phyloP scores from a whole-genome alignment of 2,329 filamentous ascomycete species.

The Monilinia fructigena region DNA sequence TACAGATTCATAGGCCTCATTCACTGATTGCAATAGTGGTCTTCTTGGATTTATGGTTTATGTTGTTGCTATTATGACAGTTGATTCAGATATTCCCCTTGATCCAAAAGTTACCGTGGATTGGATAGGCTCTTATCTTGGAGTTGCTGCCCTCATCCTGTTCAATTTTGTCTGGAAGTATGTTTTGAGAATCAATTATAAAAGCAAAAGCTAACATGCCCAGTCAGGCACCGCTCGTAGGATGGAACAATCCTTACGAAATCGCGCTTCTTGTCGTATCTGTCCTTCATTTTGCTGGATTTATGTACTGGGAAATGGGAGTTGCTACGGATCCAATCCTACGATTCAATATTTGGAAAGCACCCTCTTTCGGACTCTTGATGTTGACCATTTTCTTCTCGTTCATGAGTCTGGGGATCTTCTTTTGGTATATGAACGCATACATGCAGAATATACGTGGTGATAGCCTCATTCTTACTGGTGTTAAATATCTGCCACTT shows the following conservation, averaged over 20 bases:
- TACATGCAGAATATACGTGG: slow-evolving; percentile 46
- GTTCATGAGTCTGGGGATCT: slow-evolving; percentile 42
- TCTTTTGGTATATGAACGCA: slow-evolving; percentile 50
- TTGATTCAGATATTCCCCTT: slow-evolving; percentile 14
- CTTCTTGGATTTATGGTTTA: slow-evolving; percentile 19
- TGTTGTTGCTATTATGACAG: slow-evolving; percentile 10
- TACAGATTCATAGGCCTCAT: neutral
- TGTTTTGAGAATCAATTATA: neutral
- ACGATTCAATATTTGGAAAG: slow-evolving; percentile 33
- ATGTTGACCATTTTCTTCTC: slow-evolving; percentile 27
- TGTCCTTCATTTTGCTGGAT: slow-evolving; percentile 24
- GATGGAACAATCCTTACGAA: slow-evolving; percentile 30
- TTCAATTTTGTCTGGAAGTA: slow-evolving; percentile 55
- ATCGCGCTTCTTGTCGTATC: slow-evolving; percentile 27
- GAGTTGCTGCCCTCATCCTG: slow-evolving; percentile 44
- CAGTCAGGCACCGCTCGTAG: slow-evolving; percentile 33
- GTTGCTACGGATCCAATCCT: slow-evolving; percentile 30
- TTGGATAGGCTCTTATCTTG: slow-evolving; percentile 44
- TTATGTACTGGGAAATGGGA: slow-evolving; percentile 29
- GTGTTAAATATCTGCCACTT: slow-evolving; percentile 45
- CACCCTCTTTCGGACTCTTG: slow-evolving; percentile 29
- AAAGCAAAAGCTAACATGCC: neutral
- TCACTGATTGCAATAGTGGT: neutral
- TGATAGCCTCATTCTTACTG: slow-evolving; percentile 44
- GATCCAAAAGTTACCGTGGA: slow-evolving; percentile 44